These are phyloP conservation scores for Sporothrix pallida DNA, from an alignment of 2,329 filamentous ascomycete genomes.

Conservation along the genomic window DNA sequence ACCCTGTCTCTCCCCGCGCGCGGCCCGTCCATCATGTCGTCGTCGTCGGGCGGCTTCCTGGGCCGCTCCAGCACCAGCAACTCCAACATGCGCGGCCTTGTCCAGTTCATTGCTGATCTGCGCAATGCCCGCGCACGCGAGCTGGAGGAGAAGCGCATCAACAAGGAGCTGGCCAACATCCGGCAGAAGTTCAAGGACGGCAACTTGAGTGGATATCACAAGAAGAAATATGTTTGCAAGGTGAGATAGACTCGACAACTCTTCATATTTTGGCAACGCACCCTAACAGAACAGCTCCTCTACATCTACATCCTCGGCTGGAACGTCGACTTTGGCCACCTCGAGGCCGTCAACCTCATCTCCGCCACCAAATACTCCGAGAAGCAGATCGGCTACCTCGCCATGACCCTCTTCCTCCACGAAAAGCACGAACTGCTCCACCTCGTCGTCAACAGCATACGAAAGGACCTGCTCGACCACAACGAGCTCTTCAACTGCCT, in stretches of 20 bases:
- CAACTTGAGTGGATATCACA: constrained; percentile 92
- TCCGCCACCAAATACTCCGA: constrained; percentile 97
- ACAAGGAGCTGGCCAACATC: constrained; percentile 99
- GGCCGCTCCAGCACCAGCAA: constrained; percentile 69
- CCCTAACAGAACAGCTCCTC: constrained; percentile 62
- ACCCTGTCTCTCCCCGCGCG: not conserved
- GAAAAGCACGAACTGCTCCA: constrained; percentile 96
- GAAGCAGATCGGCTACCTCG: constrained; percentile 98
- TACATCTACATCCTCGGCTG: constrained; percentile 99
- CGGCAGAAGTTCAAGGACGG: constrained; percentile 98
- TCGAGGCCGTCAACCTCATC: constrained; percentile 97
- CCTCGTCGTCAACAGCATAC: constrained; percentile 96
- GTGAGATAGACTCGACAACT: constrained; percentile 46
- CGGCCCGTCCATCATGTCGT: constrained; percentile 56
- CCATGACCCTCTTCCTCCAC: constrained; percentile 95
- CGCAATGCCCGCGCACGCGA: constrained; percentile 94
- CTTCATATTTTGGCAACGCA: not conserved
- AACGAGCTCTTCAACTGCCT: constrained; percentile 98
- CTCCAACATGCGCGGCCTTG: constrained; percentile 78
- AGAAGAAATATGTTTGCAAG: constrained; percentile 99
- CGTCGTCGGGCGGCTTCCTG: constrained; percentile 65
- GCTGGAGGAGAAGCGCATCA: constrained; percentile 98
- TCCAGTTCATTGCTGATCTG: constrained; percentile 97
- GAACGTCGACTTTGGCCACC: constrained; percentile 98
- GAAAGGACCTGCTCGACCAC: constrained; percentile 91